Evolutionary conservation across 306 rosid species (phyloP).

Genomic region (Mucuna pruriens): DNA sequence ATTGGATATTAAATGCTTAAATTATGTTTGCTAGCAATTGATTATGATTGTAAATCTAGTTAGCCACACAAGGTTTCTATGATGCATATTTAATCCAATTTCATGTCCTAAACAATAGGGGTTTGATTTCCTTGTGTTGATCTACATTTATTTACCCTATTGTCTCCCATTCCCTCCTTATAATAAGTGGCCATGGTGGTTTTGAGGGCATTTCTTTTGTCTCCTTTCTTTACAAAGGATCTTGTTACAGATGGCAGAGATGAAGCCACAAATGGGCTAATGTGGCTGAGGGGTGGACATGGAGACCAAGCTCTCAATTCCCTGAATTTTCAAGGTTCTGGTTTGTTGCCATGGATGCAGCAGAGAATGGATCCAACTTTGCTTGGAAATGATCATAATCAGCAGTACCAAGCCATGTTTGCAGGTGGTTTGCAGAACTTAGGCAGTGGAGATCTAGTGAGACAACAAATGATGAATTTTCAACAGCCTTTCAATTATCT

Average conservation of each 20-base stretch:
- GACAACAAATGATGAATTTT: conserved; percentile 78
- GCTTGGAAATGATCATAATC: conserved; percentile 67
- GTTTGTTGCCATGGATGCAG: conserved; percentile 85
- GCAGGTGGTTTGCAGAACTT: conserved; percentile 73
- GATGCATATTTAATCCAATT: not conserved
- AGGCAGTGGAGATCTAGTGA: conserved; percentile 67
- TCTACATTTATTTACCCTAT: not conserved
- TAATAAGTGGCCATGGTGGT: conserved; percentile 32
- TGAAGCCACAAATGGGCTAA: conserved; percentile 70
- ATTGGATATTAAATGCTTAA: not conserved
- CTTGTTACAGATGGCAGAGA: conserved; percentile 72
- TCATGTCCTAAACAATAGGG: conserved; percentile 20
- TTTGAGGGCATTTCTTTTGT: conserved; percentile 39
- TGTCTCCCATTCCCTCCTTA: conserved; percentile 4
- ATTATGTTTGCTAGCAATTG: conserved; percentile 2
- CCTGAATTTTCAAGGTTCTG: conserved; percentile 68
- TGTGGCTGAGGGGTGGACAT: conserved; percentile 78
- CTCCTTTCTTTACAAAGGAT: conserved; percentile 36
- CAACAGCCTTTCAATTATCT: conserved; percentile 77
- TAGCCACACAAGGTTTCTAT: not conserved
- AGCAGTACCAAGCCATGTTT: conserved; percentile 80
- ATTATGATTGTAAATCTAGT: conserved; percentile 7
- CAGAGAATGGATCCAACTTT: conserved; percentile 72
- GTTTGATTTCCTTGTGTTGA: not conserved
- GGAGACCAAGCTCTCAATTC: conserved; percentile 72